Evolutionary conservation across 345 rosid genomes (phyloP).

Genomic region (Balakata baccata): DNA sequence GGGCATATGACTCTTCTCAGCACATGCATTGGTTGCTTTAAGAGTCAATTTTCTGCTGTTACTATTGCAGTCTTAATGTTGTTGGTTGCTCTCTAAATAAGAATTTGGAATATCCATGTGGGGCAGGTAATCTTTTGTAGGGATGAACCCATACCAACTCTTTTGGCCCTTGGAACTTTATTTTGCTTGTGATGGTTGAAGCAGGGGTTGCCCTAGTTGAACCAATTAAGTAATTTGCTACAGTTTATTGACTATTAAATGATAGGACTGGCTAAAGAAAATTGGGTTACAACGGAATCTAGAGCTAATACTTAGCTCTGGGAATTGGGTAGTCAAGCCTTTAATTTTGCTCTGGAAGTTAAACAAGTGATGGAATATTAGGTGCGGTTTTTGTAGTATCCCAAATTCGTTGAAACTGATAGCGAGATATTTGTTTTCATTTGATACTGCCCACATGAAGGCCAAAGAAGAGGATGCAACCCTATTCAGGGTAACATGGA

Average conservation of each 20-base stretch:
- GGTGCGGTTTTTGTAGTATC: not conserved
- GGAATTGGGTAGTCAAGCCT: not conserved
- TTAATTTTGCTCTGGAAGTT: not conserved
- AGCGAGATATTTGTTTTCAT: too few species aligned
- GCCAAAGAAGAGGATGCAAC: too few species aligned
- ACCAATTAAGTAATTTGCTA: not conserved
- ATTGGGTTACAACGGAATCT: too few species aligned
- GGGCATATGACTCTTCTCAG: slow-evolving; percentile 55
- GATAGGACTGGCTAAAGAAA: not conserved
- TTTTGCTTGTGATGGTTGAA: not conserved
- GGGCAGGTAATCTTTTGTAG: slow-evolving; percentile 1
- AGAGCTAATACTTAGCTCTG: too few species aligned
- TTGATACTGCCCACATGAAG: too few species aligned
- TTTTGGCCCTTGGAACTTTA: not conserved
- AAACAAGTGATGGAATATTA: not conserved
- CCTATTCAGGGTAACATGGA: too few species aligned
- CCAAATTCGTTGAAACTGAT: too few species aligned
- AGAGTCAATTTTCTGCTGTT: not conserved
- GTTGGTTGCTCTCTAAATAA: not conserved
- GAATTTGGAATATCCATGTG: not conserved
- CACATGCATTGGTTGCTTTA: slow-evolving; percentile 72
- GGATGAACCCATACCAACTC: not conserved
- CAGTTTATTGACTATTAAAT: not conserved
- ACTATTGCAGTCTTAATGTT: not conserved
- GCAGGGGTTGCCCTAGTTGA: not conserved